These are phyloP conservation scores for Diaporthe destruens DNA, from an alignment of 2,329 filamentous ascomycete genomes.

Conservation along the genomic window DNA sequence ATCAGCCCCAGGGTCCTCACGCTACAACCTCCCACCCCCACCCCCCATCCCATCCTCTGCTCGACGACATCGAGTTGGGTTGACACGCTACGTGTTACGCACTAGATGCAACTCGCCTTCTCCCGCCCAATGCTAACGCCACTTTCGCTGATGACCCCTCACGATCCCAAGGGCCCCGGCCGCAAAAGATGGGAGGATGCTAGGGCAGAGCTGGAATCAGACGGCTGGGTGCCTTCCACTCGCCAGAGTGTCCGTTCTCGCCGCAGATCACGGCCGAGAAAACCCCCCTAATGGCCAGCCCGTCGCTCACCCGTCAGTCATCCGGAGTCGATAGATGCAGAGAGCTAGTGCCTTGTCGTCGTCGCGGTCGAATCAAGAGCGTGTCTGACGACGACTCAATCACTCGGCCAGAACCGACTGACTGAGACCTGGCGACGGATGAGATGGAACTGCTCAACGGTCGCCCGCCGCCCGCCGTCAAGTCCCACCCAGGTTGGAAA, in stretches of 20 bases:
- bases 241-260: constrained; percentile 25
- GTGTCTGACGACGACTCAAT: constrained; percentile 4
- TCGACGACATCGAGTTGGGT: constrained; percentile 15
- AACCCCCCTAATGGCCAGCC: constrained; percentile 14
- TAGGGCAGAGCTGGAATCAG: constrained; percentile 8
- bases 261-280: constrained; percentile 17
- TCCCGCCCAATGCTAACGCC: constrained; percentile 30
- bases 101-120: constrained; percentile 31
- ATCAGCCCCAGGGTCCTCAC: constrained; percentile 28
- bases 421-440: constrained; percentile 3
- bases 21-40: too few species aligned
- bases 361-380: constrained; percentile 14
- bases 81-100: constrained; percentile 37
- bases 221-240: constrained; percentile 20
- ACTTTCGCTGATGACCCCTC: constrained; percentile 8
- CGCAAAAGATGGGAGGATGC: constrained; percentile 21
- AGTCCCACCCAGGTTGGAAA: background rate
- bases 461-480: background rate
- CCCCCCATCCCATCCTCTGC: constrained; percentile 32
- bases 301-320: constrained; percentile 16
- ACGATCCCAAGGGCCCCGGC: constrained; percentile 11
- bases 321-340: constrained; percentile 21
- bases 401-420: constrained; percentile 6
- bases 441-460: constrained; percentile 18
- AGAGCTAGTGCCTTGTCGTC: background rate